Evolutionary conservation across 106 monocot genomes (phyloP).

Genomic region (Dioscorea dumetorum): DNA sequence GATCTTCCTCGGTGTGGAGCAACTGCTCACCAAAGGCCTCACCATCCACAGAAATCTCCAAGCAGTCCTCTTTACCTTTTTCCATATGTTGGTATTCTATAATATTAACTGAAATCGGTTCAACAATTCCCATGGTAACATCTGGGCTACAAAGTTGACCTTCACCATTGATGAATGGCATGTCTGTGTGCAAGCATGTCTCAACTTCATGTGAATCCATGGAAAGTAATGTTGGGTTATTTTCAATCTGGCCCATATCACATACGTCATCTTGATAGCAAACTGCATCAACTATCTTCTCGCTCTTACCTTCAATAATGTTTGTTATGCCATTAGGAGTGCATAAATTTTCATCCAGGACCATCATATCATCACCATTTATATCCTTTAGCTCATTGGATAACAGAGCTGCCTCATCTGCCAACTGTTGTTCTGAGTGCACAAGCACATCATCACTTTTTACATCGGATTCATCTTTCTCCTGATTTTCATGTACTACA

Average conservation of each 20-base stretch:
- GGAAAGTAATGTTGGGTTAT: background rate
- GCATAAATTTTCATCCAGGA: conserved; percentile 2
- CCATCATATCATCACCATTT: conserved; percentile 5
- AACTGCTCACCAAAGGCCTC: conserved; percentile 1
- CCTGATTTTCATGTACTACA: background rate
- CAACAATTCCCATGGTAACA: conserved; percentile 8
- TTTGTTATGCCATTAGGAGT: background rate
- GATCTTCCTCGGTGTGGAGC: conserved; percentile 7
- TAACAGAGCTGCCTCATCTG: conserved; percentile 1
- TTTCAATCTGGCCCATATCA: conserved; percentile 12
- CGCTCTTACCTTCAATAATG: conserved; percentile 7
- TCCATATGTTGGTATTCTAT: conserved; percentile 9
- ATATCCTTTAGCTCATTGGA: conserved; percentile 6
- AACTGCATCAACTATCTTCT: conserved; percentile 7
- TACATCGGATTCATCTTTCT: background rate
- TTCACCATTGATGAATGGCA: background rate
- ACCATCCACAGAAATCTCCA: conserved; percentile 9
- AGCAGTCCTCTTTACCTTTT: conserved; percentile 5
- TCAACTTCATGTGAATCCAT: conserved; percentile 22
- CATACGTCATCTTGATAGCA: conserved; percentile 14
- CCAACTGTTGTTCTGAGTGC: conserved; percentile 11
- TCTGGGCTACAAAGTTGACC: conserved; percentile 8
- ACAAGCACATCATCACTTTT: conserved; percentile 2
- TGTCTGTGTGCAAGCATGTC: conserved; percentile 10
- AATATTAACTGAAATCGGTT: background rate